These are phyloP conservation scores for Pythium angustatum DNA, from an alignment of 352 stramenopile genomes.

Conservation along the genomic window DNA sequence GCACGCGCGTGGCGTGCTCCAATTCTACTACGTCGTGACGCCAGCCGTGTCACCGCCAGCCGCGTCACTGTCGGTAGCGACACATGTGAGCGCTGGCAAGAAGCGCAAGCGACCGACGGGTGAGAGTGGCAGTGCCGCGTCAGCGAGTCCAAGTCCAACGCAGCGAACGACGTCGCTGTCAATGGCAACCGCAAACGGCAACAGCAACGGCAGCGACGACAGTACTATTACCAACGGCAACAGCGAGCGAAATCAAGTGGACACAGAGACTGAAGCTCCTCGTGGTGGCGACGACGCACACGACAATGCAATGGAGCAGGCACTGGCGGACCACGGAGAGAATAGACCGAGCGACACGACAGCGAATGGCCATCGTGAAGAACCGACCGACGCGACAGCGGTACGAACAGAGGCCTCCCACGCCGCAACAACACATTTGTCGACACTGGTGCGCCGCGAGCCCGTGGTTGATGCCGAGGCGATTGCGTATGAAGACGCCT, in stretches of 20 bases:
- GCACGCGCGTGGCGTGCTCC: conserved; percentile 43
- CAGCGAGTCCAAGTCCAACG: conserved; percentile 10
- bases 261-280: neutral
- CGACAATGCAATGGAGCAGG: too few relatives aligned
- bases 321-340: too few relatives aligned
- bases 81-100: conserved; percentile 31
- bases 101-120: conserved; percentile 54
- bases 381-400: neutral
- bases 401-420: neutral
- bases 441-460: conserved; percentile 13
- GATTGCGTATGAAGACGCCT: conserved; percentile 21
- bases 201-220: neutral
- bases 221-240: neutral
- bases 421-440: neutral
- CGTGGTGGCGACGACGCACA: neutral
- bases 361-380: neutral
- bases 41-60: neutral
- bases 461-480: conserved; percentile 9
- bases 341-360: neutral
- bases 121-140: neutral
- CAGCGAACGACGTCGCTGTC: neutral
- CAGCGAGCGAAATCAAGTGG: neutral
- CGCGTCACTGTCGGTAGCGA: neutral
- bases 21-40: conserved; percentile 45
- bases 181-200: neutral